These are phyloP conservation scores for Candida corydali DNA, from an alignment of 805 yeast species.

Conservation along the genomic window DNA sequence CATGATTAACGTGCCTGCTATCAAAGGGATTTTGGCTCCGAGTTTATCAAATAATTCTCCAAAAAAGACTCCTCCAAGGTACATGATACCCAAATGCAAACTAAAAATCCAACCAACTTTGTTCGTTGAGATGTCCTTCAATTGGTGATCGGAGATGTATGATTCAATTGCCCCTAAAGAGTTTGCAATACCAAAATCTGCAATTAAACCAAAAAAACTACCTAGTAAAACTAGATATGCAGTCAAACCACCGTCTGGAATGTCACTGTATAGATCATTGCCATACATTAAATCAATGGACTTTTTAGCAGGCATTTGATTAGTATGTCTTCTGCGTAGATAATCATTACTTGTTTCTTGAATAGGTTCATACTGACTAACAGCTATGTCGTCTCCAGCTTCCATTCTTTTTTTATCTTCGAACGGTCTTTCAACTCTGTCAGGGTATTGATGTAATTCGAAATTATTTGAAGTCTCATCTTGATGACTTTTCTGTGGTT, in stretches of 20 bases:
- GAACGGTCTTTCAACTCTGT: no score
- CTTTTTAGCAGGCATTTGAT: not conserved
- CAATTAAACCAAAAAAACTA: slow-evolving; percentile 24
- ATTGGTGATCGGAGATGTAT: slow-evolving; percentile 19
- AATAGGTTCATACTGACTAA: slow-evolving; percentile 5
- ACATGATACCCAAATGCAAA: slow-evolving; percentile 26
- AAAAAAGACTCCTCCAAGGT: slow-evolving; percentile 25
- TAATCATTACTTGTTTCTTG: not conserved
- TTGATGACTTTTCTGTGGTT: no score
- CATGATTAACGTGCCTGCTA: slow-evolving; percentile 17
- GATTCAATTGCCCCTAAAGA: slow-evolving; percentile 26
- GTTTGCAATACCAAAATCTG: slow-evolving; percentile 26
- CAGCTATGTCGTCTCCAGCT: not conserved
- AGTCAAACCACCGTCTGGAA: slow-evolving; percentile 28
- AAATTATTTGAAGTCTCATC: no score
- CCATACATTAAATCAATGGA: slow-evolving; percentile 15
- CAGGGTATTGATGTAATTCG: no score
- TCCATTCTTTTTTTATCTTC: not conserved
- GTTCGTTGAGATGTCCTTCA: slow-evolving; percentile 15
- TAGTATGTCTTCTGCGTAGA: not conserved
- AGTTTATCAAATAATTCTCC: slow-evolving; percentile 25
- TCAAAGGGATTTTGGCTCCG: slow-evolving; percentile 21
- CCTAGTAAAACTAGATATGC: slow-evolving; percentile 24
- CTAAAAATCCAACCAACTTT: slow-evolving; percentile 30
- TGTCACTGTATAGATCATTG: slow-evolving; percentile 17